phyloP scores from a whole-genome alignment of 805 yeast species.

The Barnettozyma wickerhamii region DNA sequence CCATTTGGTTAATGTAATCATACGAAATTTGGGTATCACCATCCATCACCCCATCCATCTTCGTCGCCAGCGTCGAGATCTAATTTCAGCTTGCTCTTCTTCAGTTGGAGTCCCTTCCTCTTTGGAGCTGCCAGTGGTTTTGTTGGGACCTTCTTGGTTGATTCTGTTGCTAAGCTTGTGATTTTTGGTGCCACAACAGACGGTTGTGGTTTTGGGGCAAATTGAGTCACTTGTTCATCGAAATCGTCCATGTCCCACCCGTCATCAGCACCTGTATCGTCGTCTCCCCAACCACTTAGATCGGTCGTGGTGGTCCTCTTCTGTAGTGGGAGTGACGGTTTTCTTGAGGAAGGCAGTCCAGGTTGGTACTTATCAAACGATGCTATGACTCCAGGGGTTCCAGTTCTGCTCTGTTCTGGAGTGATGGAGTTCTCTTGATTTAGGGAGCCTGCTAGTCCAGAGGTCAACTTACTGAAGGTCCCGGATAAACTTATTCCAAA shows the following conservation, averaged over 20 bases:
- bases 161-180: slow-evolving; percentile 17
- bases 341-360: not conserved
- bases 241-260: slow-evolving; percentile 20
- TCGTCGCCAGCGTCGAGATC: slow-evolving; percentile 29
- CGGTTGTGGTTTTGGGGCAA: not conserved
- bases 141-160: slow-evolving; percentile 3
- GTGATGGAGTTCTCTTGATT: slow-evolving; percentile 15
- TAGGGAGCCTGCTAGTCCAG: slow-evolving; percentile 23
- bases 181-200: slow-evolving; percentile 18
- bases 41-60: slow-evolving; percentile 44
- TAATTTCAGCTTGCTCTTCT: slow-evolving; percentile 30
- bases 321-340: not conserved
- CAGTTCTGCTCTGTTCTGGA: slow-evolving; percentile 16
- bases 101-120: slow-evolving; percentile 24
- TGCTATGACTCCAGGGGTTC: slow-evolving; percentile 18
- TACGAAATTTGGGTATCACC: too few relatives aligned
- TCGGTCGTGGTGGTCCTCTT: too few relatives aligned
- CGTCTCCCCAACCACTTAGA: slow-evolving; percentile 10
- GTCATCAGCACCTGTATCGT: slow-evolving; percentile 15
- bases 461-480: slow-evolving; percentile 15
- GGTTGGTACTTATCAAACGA: slow-evolving; percentile 9
- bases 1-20: not conserved
- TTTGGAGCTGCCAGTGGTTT: slow-evolving; percentile 1
- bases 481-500: slow-evolving; percentile 22
- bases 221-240: not conserved